Percentiles rank a stretch among this genome's conserved stretches.
phyloP scores from a whole-genome alignment of 352 stramenopile species.

The Pythium dissotocum region DNA sequence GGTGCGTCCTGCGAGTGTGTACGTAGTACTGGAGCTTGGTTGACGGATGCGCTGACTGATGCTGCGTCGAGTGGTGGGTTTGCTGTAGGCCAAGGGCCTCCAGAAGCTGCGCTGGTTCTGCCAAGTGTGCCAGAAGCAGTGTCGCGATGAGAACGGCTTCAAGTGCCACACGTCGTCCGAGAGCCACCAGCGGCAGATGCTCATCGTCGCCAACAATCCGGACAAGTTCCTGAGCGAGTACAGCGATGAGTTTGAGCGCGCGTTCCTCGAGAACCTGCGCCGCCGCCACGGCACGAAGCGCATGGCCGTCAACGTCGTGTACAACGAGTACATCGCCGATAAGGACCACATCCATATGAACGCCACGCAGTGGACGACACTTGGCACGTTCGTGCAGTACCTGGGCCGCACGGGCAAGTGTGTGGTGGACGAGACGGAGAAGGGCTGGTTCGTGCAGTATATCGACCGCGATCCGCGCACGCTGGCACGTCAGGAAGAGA shows the following conservation, averaged over 20 bases:
- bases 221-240: slow-evolving; percentile 94
- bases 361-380: slow-evolving; percentile 96
- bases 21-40: background rate
- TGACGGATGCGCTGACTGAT: background rate
- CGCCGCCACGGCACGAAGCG: slow-evolving; percentile 95
- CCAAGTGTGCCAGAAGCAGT: slow-evolving; percentile 99
- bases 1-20: slow-evolving; percentile 20
- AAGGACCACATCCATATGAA: slow-evolving; percentile 99
- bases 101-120: slow-evolving; percentile 99
- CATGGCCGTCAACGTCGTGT: slow-evolving; percentile 96
- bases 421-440: slow-evolving; percentile 97
- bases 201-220: slow-evolving; percentile 96
- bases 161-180: slow-evolving; percentile 99
- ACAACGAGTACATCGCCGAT: slow-evolving; percentile 99
- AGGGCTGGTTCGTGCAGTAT: slow-evolving; percentile 97
- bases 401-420: slow-evolving; percentile 96
- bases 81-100: slow-evolving; percentile 90
- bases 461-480: slow-evolving; percentile 93
- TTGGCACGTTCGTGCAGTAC: slow-evolving; percentile 98
- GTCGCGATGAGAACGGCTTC: slow-evolving; percentile 99
- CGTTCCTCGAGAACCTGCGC: slow-evolving; percentile 95
- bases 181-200: slow-evolving; percentile 98
- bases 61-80: background rate
- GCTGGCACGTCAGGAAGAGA: slow-evolving; percentile 87
- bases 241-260: slow-evolving; percentile 93